phyloP scores from a whole-genome alignment of 192 early-diverging fungal species.

The Rhizoclosmatium globosum region DNA sequence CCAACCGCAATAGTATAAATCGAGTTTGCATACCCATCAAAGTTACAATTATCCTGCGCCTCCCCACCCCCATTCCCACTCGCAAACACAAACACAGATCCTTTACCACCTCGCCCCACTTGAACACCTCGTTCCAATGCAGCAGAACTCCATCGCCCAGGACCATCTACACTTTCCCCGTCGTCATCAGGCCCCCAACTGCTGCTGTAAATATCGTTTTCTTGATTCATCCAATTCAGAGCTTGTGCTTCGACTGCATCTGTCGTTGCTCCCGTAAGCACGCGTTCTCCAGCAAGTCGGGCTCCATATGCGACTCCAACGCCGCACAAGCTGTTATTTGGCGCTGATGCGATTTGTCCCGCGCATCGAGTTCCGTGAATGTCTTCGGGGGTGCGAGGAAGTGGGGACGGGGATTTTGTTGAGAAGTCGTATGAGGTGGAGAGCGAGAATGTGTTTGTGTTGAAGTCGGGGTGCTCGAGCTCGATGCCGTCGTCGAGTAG shows the following conservation, averaged over 20 bases:
- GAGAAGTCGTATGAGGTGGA: constrained; percentile 18
- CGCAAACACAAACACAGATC: constrained; percentile 93
- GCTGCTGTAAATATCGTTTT: constrained; percentile 95
- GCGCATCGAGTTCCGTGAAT: constrained; percentile 97
- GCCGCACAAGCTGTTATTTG: constrained; percentile 87
- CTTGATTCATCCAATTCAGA: constrained; percentile 83
- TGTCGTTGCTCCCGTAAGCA: constrained; percentile 70
- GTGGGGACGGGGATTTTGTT: neutral
- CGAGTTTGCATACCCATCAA: constrained; percentile 94
- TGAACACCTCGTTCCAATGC: constrained; percentile 88
- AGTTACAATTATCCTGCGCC: constrained; percentile 92
- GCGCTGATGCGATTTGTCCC: constrained; percentile 89
- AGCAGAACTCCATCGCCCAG: constrained; percentile 72
- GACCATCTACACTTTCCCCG: constrained; percentile 84
- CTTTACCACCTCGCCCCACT: constrained; percentile 81
- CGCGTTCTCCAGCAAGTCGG: constrained; percentile 66
- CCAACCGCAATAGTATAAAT: constrained; percentile 93
- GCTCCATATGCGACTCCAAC: constrained; percentile 91
- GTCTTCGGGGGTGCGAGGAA: constrained; percentile 78
- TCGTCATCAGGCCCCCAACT: constrained; percentile 96
- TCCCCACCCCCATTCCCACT: constrained; percentile 87
- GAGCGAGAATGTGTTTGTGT: constrained; percentile 53
- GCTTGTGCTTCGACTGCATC: constrained; percentile 91
- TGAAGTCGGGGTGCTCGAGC: constrained; percentile 82
- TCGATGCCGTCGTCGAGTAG: constrained; percentile 97